Percentiles rank a stretch among this genome's conserved stretches.
These are phyloP conservation scores for Fusarium sp. DNA, from an alignment of 2,329 filamentous ascomycete species.

Conservation along the genomic window DNA sequence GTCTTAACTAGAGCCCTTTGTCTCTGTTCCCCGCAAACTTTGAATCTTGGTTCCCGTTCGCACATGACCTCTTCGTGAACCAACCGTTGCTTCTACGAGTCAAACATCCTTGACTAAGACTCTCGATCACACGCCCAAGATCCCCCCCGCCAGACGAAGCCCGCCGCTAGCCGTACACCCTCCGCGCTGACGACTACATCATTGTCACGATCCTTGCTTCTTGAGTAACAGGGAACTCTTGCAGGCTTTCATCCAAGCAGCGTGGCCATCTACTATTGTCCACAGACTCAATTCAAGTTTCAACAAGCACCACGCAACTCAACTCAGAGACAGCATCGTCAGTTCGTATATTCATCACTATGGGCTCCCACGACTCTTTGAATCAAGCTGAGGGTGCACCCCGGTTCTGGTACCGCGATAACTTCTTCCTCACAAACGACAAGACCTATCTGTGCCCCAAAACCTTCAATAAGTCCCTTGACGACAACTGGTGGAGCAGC, in stretches of 20 bases:
- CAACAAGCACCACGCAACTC: conserved; percentile 4
- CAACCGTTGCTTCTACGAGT: conserved; percentile 38
- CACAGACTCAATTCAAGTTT: background rate
- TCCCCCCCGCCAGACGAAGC: conserved; percentile 34
- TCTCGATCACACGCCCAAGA: conserved; percentile 42
- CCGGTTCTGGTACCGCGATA: conserved; percentile 64
- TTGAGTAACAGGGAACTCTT: conserved; percentile 12
- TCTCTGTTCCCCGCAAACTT: conserved; percentile 39
- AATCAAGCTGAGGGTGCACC: conserved; percentile 52
- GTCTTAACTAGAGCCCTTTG: conserved; percentile 7
- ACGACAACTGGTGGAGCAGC: conserved; percentile 72
- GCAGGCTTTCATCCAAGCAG: conserved; percentile 1
- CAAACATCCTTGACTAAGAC: conserved; percentile 29
- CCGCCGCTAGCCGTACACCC: conserved; percentile 46
- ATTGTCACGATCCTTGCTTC: conserved; percentile 27
- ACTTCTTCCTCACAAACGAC: conserved; percentile 73
- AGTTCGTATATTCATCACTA: conserved; percentile 36
- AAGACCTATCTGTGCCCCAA: conserved; percentile 66
- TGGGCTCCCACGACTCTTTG: conserved; percentile 47
- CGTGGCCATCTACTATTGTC: conserved; percentile 1
- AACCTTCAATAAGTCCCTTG: conserved; percentile 68
- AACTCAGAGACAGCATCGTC: conserved; percentile 3
- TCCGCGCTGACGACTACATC: conserved; percentile 40
- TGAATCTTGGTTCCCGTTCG: conserved; percentile 23
- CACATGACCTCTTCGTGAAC: conserved; percentile 40